Conservation (phyloP, 495 filamentous ascomycete species). For the Platismatia glauca region DNA sequence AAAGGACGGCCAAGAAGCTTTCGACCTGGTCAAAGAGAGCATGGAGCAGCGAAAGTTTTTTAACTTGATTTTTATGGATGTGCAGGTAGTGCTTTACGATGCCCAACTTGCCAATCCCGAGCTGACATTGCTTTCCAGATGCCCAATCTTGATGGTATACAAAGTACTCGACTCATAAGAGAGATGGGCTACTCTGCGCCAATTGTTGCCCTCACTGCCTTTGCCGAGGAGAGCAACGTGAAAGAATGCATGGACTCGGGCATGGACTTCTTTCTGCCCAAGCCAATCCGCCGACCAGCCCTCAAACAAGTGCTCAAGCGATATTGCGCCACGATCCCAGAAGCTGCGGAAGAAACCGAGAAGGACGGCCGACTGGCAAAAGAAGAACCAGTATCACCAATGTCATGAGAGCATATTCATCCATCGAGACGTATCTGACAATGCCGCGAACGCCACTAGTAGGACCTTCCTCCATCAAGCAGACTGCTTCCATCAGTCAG, state of each 20-base stretch:
- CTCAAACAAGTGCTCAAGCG: constrained; percentile 76
- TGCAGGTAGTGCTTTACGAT: constrained; percentile 32
- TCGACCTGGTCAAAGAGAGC: constrained; percentile 70
- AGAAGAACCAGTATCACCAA: constrained; percentile 16
- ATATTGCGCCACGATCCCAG: constrained; percentile 50
- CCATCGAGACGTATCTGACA: not conserved
- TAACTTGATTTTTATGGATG: constrained; percentile 89
- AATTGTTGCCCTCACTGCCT: constrained; percentile 86
- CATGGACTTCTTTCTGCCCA: constrained; percentile 65
- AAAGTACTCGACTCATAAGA: constrained; percentile 80
- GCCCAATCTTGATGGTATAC: constrained; percentile 84
- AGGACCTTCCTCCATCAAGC: not conserved
- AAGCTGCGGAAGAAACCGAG: constrained; percentile 36
- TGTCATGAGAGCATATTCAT: constrained; percentile 9
- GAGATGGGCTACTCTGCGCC: constrained; percentile 79
- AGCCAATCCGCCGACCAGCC: constrained; percentile 75
- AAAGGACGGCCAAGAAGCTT: constrained; percentile 83
- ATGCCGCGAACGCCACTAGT: not conserved
- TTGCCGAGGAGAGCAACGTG: constrained; percentile 82
- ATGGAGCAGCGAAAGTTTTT: constrained; percentile 66
- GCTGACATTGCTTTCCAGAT: constrained; percentile 43
- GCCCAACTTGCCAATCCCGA: not conserved
- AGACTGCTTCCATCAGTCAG: not conserved
- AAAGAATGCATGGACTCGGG: constrained; percentile 71
- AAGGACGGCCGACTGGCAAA: constrained; percentile 6